phyloP scores from a whole-genome alignment of 176 grass and related monocot genomes.

The Zizania latifolia region DNA sequence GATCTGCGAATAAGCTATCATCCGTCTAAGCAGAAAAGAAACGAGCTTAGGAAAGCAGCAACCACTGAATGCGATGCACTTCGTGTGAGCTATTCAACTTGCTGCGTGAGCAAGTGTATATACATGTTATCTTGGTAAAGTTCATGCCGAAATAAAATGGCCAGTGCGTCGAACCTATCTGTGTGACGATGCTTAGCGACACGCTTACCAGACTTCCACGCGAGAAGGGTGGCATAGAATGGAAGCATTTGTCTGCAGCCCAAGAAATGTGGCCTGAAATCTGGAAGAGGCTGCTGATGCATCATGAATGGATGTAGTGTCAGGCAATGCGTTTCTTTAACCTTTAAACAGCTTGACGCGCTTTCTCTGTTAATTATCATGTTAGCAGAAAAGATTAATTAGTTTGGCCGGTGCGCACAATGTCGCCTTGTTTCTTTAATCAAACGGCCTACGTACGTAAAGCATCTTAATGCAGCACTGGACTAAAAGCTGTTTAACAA shows the following conservation, averaged over 20 bases:
- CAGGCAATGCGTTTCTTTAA: not conserved
- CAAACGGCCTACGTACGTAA: not conserved
- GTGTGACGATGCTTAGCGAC: not conserved
- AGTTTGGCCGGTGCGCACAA: not conserved
- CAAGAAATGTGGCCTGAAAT: constrained; percentile 25
- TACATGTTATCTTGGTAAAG: not conserved
- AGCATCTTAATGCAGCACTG: not conserved
- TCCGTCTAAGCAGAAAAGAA: too few relatives aligned
- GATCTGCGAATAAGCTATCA: too few relatives aligned
- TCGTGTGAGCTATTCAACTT: constrained; percentile 22
- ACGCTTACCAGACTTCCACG: constrained; percentile 4
- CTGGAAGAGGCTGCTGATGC: constrained; percentile 23
- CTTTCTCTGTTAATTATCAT: too few relatives aligned
- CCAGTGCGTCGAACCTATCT: not conserved
- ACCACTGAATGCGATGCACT: not conserved
- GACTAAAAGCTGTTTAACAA: not conserved
- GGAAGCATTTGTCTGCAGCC: constrained; percentile 19
- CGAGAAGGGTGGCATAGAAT: not conserved
- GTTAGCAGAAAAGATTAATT: not conserved
- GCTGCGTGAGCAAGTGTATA: not conserved
- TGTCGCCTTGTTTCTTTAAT: constrained; percentile 1
- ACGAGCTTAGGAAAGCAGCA: too few relatives aligned
- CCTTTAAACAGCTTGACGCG: not conserved
- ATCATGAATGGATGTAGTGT: not conserved
- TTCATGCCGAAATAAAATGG: not conserved